Base-by-base conservation (phyloP, 1,284 basidiomycete species). In the Melampsora americana region DNA sequence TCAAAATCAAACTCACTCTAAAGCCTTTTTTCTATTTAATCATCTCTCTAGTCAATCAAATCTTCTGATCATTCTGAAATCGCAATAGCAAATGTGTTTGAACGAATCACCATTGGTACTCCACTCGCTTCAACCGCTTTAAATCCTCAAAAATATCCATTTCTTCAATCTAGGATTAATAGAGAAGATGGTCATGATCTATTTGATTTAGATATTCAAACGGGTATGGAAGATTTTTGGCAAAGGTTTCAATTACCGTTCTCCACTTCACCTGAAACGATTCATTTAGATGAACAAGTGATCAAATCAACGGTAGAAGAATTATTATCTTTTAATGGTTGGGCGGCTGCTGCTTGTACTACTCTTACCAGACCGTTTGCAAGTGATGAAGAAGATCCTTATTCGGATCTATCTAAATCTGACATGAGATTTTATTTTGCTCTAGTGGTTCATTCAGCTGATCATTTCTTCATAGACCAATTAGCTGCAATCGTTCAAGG, bases 391-490 rank as follows among this genome's bases (percentile, higher is more conserved):
- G 90, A 94, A 71, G 89, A 91, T 79, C 87, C 90, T 39, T 96
- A 93, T 83, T 90, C 92, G 79, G 93, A 94, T 82, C 88, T 97
- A 9, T 39, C 39, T 6, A 86, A 86, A 44, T 87, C 90, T 72
- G 89, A 92, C 79, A 88, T 90, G 79, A 86, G 95, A n/a, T 96
- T 95, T 85, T 97, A 90, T 82, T 88, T 97, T 78, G 93, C 92
- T 76, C 90, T 96, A 79, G 89, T 94, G 78, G 91, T 97, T 50
- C 93, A 97, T 83, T 95, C 92, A 14, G 94, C 94, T 6, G 94
- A 97, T 85, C 94, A 97, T 83, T 97, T 97, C 85, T 87, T 97
- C 64, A 91, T 95, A 78, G 94, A 97, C 85, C 94, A 97, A 83
- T 88, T 97, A 39, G 92, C 94, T 20, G 92, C 95, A 79, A 95